Evolutionary conservation across 2,329 filamentous ascomycete genomes (phyloP), one percentile per base, ranked within the genome.

Genomic region (Aspergillus sp.): DNA sequence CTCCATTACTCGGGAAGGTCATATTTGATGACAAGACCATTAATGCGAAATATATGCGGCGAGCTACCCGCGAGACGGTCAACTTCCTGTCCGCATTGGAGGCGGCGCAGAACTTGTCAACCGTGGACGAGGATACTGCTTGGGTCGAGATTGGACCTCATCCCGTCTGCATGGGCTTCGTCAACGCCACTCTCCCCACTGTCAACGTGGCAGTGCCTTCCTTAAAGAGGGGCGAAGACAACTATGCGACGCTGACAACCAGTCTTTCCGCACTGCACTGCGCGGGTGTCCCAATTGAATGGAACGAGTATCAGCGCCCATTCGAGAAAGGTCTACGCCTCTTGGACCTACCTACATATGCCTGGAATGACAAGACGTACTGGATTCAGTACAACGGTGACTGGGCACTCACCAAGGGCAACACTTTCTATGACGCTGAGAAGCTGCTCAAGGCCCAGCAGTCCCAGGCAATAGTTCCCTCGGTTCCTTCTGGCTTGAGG

Each of bases 131-230:
- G 65, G 86, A 87, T 76, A 90, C 88, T 6, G 82, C 87, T 31
- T 92, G 87, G 85, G 79, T 93, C 59, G 90, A 93, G 73, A 79
- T 92, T 65, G 90, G 90, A n/a, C 89, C 90, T 43, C 88, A 91
- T 69, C 89, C 89, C 0, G 85, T 92, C 15, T 90, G 86, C 74
- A 83, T 84, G 49, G 84, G 84, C 62, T 88, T 92, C 83, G 83
- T 91, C 66, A 89, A 89, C 79, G 83, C 85, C 17, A 86, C 84
- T 4, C 82, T 90, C 57, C 84, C 84, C 28, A 75, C 78, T 6
- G 77, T 81, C 9, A 84, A 83, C 28, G 80, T 84, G 46, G 83
- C 85, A 15, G 82, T 85, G 11, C 83, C 87, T 3, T 87, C 88
- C 3, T 79, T 91, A 11, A 86, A 86, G 34, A 85, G 87, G 61